Evolutionary conservation across 768 basidiomycete genomes (phyloP), one percentile per base, ranked within the genome.

Genomic region (Lentinula guzmanii): DNA sequence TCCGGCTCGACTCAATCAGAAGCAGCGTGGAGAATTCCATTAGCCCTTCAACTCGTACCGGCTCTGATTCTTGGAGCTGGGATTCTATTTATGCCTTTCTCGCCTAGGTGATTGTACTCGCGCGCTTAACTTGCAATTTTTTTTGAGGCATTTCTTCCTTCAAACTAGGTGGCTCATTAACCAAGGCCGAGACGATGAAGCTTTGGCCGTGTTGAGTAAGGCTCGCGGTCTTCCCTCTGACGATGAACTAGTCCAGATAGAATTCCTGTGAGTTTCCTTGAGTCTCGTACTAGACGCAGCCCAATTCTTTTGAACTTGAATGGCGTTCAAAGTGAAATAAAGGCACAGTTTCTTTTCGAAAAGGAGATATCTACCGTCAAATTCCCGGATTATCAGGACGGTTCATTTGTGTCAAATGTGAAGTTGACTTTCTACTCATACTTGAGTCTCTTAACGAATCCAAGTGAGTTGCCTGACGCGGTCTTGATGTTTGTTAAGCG

Each of bases 11-110:
- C 71, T 6, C 89, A 91, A 67, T 78, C 74, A 57, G 82, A 86
- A 67, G 85, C 87, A 28, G 86, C 91, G 4, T 92, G 91, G 90
- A 79, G 88, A 55, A 74, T 93, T 58, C 88, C 91, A 2, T 75
- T 92, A 5, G 87, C 79, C 18, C 78, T 92, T 15, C 91, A 93
- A 66, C 77, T 91, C 53, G 81, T 86, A 1, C 91, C 91, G 13
- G 90, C 89, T 13, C 52, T 90, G 37, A 78, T 90, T 61, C 81
- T 93, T 28, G 86, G 85, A 33, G 66, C 81, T 39, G 91, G 91
- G 4, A 86, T 90, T 45, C 60, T 87, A 52, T 91, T 87, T 70
- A 86, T 92, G 83, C 91, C 91, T 1, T 89, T 88, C 75, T 90
- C 87, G 18, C 91, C 91, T 15, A 76, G 88, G 82, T 84, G 70